A percentile compares a stretch with the other conserved stretches of the same genome.
Conservation (phyloP, 2,329 filamentous ascomycete genomes). For the Zymoseptoria ardabiliae region DNA sequence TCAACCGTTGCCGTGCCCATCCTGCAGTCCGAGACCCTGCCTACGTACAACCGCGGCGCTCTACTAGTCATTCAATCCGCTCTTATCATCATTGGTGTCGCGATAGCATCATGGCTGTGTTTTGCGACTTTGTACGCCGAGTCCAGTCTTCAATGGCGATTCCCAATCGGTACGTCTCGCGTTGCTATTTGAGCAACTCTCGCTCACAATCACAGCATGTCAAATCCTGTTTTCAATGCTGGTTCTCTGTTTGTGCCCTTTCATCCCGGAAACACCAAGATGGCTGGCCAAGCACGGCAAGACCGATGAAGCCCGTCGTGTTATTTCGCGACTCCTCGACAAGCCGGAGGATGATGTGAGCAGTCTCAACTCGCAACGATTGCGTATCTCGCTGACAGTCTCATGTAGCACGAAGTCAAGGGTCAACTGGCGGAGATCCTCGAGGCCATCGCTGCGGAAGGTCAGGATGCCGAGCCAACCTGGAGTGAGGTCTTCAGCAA, state of each 20-base stretch:
- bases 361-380: not conserved
- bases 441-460: conserved; percentile 27
- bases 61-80: conserved; percentile 24
- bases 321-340: conserved; percentile 29
- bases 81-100: conserved; percentile 25
- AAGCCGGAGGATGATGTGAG: conserved; percentile 16
- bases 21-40: conserved; percentile 25
- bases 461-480: conserved; percentile 26
- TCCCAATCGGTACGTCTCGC: conserved; percentile 13
- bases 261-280: conserved; percentile 23
- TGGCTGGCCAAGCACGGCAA: conserved; percentile 26
- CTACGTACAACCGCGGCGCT: conserved; percentile 25
- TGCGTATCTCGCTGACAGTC: not conserved
- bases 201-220: conserved; percentile 8
- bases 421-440: conserved; percentile 33
- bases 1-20: conserved; percentile 26
- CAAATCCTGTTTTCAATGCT: conserved; percentile 26
- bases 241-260: conserved; percentile 22
- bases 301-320: conserved; percentile 21
- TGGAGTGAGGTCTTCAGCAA: conserved; percentile 34
- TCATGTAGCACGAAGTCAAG: conserved; percentile 25
- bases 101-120: conserved; percentile 24
- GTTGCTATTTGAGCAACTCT: no score
- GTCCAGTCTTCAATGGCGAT: conserved; percentile 24
- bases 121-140: conserved; percentile 23